Conservation (phyloP, 768 basidiomycete genomes). For the Mycena amicta region DNA sequence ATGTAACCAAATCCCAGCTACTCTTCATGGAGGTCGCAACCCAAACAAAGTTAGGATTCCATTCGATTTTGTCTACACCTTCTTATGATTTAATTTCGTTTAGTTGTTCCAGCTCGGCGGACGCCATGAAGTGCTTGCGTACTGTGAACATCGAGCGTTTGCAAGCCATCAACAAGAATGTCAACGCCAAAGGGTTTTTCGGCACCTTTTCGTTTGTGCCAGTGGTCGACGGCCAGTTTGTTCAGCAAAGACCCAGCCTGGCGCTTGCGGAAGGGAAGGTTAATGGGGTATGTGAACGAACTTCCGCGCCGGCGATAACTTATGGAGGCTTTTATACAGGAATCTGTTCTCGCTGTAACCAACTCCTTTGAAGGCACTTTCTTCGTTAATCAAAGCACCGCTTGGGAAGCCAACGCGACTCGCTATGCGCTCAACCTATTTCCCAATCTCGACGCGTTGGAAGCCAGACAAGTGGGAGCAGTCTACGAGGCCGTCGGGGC, state of each 20-base stretch:
- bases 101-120: conserved; percentile 17
- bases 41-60: conserved; percentile 9
- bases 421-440: conserved; percentile 21
- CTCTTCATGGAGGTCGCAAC: conserved; percentile 7
- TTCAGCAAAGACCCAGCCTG: conserved; percentile 31
- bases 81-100: background rate
- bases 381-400: conserved; percentile 22
- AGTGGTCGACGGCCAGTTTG: conserved; percentile 36
- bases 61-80: background rate
- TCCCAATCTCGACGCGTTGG: conserved; percentile 15
- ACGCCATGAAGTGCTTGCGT: conserved; percentile 19
- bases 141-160: conserved; percentile 18
- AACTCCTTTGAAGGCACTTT: conserved; percentile 10
- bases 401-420: conserved; percentile 7
- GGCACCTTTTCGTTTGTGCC: conserved; percentile 33
- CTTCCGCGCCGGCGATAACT: background rate
- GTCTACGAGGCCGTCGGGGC: conserved; percentile 14
- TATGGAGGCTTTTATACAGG: background rate
- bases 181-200: conserved; percentile 25
- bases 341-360: conserved; percentile 2
- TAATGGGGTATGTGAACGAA: conserved; percentile 31
- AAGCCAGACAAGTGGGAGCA: conserved; percentile 3
- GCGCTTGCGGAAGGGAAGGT: conserved; percentile 27
- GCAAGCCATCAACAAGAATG: conserved; percentile 25
- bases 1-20: background rate